phyloP scores from a whole-genome alignment of 2,329 filamentous ascomycete genomes.

The Aspergillus sclerotialis region DNA sequence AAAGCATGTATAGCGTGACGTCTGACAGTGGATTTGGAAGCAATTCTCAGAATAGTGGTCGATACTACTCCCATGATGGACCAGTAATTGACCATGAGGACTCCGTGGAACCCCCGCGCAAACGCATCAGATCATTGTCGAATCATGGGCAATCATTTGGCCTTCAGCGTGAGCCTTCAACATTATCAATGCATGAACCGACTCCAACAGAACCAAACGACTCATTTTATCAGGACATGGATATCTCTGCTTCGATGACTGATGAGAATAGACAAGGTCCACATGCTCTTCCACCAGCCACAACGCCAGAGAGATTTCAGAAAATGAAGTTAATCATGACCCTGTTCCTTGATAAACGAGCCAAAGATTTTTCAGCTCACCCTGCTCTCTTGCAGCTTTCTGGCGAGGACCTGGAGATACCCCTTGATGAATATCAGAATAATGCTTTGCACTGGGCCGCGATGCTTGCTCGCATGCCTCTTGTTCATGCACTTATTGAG shows the following conservation, averaged over 20 bases:
- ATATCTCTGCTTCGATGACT: constrained; percentile 19
- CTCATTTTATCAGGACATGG: constrained; percentile 40
- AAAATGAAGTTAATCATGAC: constrained; percentile 78
- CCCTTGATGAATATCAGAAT: constrained; percentile 77
- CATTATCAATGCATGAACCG: constrained; percentile 32
- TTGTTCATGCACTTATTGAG: constrained; percentile 73
- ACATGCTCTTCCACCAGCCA: constrained; percentile 44
- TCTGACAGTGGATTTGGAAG: constrained; percentile 68
- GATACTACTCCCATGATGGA: constrained; percentile 23
- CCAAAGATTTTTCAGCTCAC: constrained; percentile 65
- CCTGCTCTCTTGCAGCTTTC: constrained; percentile 70
- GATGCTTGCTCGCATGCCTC: constrained; percentile 75
- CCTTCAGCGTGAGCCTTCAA: constrained; percentile 23
- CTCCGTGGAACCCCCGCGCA: constrained; percentile 69
- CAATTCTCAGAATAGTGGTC: constrained; percentile 53
- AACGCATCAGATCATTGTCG: constrained; percentile 59
- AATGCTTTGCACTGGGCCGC: constrained; percentile 96
- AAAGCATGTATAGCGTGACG: constrained; percentile 61
- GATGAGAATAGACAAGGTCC: constrained; percentile 29
- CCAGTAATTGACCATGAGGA: constrained; percentile 49
- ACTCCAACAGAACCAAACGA: constrained; percentile 41
- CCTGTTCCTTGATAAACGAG: constrained; percentile 68
- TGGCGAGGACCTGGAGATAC: constrained; percentile 78
- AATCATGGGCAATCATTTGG: constrained; percentile 38
- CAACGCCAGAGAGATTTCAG: constrained; percentile 60